phyloP scores from a whole-genome alignment of 225 moss, liverwort and hornwort species.

The Pseudoscleropodium purum region DNA sequence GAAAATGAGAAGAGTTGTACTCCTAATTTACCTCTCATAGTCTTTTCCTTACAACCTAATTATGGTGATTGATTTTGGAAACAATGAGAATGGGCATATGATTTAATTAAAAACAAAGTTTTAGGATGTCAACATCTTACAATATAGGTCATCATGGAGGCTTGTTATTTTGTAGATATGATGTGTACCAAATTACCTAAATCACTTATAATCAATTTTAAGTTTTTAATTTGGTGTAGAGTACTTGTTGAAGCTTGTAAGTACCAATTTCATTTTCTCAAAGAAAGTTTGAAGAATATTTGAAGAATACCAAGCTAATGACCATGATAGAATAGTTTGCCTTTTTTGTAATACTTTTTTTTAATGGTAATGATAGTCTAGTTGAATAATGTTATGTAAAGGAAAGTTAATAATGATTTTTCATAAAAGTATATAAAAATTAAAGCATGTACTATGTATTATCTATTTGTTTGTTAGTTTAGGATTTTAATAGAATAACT shows the following conservation, averaged over 20 bases:
- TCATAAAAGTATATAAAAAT: too few relatives aligned
- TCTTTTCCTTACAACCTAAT: background rate
- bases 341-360: background rate
- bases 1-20: background rate
- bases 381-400: fast-evolving
- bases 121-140: background rate
- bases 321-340: background rate
- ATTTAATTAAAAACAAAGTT: background rate
- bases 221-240: fast-evolving
- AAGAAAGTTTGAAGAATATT: background rate
- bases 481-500: too few relatives aligned
- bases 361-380: background rate
- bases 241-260: fast-evolving
- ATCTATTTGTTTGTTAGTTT: background rate
- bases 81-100: too few relatives aligned
- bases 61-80: background rate
- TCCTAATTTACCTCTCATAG: background rate
- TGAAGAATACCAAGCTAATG: background rate
- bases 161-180: background rate
- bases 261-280: background rate
- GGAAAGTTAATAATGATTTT: too few relatives aligned
- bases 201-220: background rate
- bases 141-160: fast-evolving
- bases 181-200: background rate
- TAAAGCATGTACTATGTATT: fast-evolving